Evolutionary conservation across 768 basidiomycete genomes (phyloP).

Genomic region (Piloderma croceum): DNA sequence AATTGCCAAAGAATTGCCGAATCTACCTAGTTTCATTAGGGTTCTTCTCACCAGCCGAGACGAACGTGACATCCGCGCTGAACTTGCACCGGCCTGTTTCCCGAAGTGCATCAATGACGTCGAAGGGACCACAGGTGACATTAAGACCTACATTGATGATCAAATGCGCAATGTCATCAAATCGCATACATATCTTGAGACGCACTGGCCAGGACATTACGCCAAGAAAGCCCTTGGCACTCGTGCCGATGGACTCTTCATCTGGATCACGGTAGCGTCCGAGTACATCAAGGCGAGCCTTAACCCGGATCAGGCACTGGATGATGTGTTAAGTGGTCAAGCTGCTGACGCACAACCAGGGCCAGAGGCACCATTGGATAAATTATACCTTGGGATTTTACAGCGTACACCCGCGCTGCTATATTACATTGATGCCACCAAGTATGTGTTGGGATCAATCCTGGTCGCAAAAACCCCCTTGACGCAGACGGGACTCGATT

Average conservation of each 20-base stretch:
- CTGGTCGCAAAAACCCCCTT: constrained; percentile 3
- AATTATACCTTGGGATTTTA: constrained; percentile 3
- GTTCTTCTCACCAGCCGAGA: constrained; percentile 4
- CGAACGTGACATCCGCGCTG: constrained; percentile 5
- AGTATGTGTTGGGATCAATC: constrained; percentile 4
- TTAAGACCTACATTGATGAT: too few species aligned
- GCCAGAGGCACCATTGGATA: constrained; percentile 1
- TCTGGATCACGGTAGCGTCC: too few species aligned
- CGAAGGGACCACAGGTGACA: too few species aligned
- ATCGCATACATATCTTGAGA: too few species aligned
- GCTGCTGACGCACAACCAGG: constrained; percentile 2
- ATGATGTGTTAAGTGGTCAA: too few species aligned
- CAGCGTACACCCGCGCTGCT: neutral
- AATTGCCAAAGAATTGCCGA: constrained; percentile 1
- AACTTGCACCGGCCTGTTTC: neutral
- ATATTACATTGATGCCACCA: neutral
- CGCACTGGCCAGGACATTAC: too few species aligned
- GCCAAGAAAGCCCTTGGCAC: too few species aligned
- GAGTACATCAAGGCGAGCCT: too few species aligned
- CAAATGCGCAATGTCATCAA: too few species aligned
- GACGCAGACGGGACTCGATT: constrained; percentile 1
- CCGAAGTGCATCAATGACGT: too few species aligned
- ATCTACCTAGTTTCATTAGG: constrained; percentile 1
- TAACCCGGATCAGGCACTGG: too few species aligned
- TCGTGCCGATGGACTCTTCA: too few species aligned